Evolutionary conservation across 306 rosid genomes (phyloP).

Genomic region (Pterocarpus santalinus): DNA sequence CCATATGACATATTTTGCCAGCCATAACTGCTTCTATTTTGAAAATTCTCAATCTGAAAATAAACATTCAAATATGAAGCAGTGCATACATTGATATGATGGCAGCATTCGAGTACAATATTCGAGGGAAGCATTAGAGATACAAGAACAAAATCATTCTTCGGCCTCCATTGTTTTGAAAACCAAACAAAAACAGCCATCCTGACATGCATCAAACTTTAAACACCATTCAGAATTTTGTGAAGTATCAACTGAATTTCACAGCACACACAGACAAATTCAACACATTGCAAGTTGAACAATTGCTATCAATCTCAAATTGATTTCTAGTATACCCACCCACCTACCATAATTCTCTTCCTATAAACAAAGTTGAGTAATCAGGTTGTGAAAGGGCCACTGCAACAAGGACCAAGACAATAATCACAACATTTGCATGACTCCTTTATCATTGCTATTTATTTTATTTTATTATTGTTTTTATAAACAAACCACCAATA

Average conservation of each 20-base stretch:
- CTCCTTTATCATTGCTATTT: neutral
- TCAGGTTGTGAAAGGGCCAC: no score
- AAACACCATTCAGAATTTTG: neutral
- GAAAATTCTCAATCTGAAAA: constrained; percentile 39
- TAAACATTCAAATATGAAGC: constrained; percentile 24
- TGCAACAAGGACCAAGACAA: neutral
- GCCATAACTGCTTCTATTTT: neutral
- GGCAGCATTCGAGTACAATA: constrained; percentile 8
- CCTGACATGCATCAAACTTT: neutral
- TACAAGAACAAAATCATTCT: neutral
- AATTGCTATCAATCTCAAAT: neutral
- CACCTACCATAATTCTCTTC: neutral
- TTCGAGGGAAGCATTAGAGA: neutral
- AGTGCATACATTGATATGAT: constrained; percentile 3
- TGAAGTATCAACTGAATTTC: neutral
- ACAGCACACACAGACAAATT: neutral
- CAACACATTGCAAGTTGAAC: neutral
- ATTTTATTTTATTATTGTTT: neutral
- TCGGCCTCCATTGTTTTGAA: constrained; percentile 12
- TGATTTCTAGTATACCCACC: neutral
- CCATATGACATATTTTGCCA: neutral
- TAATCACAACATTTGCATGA: neutral
- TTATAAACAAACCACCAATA: neutral
- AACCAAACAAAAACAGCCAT: constrained; percentile 10
- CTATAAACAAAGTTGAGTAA: neutral